Conservation (phyloP, 2,329 filamentous ascomycete species). For the Phyllosticta ampelicida region DNA sequence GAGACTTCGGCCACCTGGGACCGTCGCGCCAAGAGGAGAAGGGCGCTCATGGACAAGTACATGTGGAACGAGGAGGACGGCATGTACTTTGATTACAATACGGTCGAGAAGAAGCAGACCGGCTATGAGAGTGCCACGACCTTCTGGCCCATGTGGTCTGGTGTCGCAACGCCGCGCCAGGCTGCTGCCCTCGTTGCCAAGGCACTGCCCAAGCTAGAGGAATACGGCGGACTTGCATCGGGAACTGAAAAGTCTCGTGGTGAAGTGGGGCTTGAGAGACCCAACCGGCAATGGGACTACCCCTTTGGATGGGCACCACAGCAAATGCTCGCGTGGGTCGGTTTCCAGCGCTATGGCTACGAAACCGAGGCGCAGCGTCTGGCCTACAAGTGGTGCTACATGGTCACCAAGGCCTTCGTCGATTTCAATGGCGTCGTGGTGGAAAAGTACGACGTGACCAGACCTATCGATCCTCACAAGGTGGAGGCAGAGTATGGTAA, state of each 20-base stretch:
- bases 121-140: slow-evolving; percentile 87
- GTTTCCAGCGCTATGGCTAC: slow-evolving; percentile 83
- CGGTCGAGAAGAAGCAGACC: slow-evolving; percentile 65
- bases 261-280: slow-evolving; percentile 63
- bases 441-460: slow-evolving; percentile 96
- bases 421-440: slow-evolving; percentile 98
- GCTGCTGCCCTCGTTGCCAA: slow-evolving; percentile 72
- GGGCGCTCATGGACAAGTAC: slow-evolving; percentile 79
- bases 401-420: slow-evolving; percentile 97
- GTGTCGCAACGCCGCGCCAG: slow-evolving; percentile 73
- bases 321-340: slow-evolving; percentile 96
- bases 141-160: slow-evolving; percentile 96
- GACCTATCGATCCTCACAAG: slow-evolving; percentile 78
- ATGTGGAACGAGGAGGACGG: slow-evolving; percentile 86
- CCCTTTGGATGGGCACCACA: slow-evolving; percentile 98
- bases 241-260: slow-evolving; percentile 87
- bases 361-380: slow-evolving; percentile 79
- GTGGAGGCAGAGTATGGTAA: slow-evolving; percentile 98
- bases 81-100: slow-evolving; percentile 98
- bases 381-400: slow-evolving; percentile 94
- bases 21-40: slow-evolving; percentile 72
- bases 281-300: slow-evolving; percentile 97
- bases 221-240: slow-evolving; percentile 74
- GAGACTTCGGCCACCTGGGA: slow-evolving; percentile 87
- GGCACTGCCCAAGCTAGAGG: slow-evolving; percentile 80